Percentiles rank a stretch among this genome's conserved stretches.
phyloP scores from a whole-genome alignment of 2,329 filamentous ascomycete genomes.

The Chaetomiaceae sp. region DNA sequence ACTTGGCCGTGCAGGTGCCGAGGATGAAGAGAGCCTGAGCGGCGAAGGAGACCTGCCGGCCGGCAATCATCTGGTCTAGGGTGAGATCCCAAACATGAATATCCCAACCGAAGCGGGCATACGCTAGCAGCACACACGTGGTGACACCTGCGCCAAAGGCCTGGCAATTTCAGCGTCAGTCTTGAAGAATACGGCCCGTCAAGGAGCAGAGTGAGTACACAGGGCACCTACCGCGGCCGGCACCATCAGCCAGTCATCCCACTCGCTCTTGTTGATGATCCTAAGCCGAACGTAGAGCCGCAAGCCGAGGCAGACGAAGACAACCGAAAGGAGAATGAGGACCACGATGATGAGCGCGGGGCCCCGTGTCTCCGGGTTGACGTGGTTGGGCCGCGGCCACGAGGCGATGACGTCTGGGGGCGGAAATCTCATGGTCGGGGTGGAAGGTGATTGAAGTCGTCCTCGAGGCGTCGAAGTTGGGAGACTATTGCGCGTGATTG shows the following conservation, averaged over 20 bases:
- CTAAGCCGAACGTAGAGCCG: constrained; percentile 34
- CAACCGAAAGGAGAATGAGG: constrained; percentile 30
- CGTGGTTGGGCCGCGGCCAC: constrained; percentile 36
- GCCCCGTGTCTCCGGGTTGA: constrained; percentile 33
- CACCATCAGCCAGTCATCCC: constrained; percentile 40
- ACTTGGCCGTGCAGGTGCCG: constrained; percentile 33
- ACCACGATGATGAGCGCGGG: constrained; percentile 34
- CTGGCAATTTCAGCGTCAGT: constrained; percentile 15
- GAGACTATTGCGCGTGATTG: not conserved
- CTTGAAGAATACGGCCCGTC: too few relatives aligned
- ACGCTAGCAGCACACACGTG: constrained; percentile 32
- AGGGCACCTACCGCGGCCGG: constrained; percentile 29
- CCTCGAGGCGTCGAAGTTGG: not conserved
- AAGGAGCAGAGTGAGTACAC: not conserved
- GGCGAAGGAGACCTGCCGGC: constrained; percentile 34
- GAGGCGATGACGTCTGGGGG: constrained; percentile 30
- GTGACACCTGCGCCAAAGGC: constrained; percentile 31
- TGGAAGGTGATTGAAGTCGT: not conserved
- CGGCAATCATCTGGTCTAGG: constrained; percentile 24
- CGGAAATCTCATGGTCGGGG: constrained; percentile 30
- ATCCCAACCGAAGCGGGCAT: constrained; percentile 33
- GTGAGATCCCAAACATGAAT: constrained; percentile 35
- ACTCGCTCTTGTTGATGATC: constrained; percentile 30
- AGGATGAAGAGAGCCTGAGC: constrained; percentile 36
- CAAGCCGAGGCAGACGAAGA: constrained; percentile 30